phyloP scores from a whole-genome alignment of 176 grass and related monocot genomes.

The Oropetium thomaeum region DNA sequence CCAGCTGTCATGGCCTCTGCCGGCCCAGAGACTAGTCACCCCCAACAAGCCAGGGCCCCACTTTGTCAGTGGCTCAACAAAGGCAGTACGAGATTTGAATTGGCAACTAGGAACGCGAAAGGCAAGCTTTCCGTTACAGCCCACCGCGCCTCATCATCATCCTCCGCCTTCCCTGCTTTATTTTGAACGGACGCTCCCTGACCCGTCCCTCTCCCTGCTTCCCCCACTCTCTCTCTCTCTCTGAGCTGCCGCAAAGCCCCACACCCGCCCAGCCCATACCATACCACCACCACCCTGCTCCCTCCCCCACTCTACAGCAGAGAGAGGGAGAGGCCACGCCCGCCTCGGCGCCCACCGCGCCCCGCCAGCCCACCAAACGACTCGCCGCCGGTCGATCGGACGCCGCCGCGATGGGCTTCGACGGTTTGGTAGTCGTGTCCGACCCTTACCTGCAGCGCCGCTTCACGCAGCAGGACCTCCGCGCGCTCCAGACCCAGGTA shows the following conservation, averaged over 20 bases:
- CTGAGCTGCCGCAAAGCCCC: constrained; percentile 24
- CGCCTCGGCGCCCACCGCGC: constrained; percentile 1
- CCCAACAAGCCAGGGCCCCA: not conserved
- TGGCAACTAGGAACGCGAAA: not conserved
- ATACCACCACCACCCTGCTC: too few relatives aligned
- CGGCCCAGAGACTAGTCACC: not conserved
- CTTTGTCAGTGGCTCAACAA: not conserved
- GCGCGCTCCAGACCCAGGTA: constrained; percentile 61
- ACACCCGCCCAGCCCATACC: not conserved
- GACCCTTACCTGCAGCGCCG: constrained; percentile 78
- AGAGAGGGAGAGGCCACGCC: not conserved
- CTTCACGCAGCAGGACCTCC: constrained; percentile 84
- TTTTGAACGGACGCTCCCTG: constrained; percentile 26
- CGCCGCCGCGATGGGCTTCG: constrained; percentile 35
- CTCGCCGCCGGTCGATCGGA: not conserved
- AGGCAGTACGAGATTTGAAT: constrained; percentile 37
- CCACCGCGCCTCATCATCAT: constrained; percentile 28
- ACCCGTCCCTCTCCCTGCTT: not conserved
- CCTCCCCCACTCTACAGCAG: not conserved
- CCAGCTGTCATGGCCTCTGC: not conserved
- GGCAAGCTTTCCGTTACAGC: constrained; percentile 26
- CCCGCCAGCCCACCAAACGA: constrained; percentile 12
- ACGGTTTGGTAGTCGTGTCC: constrained; percentile 57
- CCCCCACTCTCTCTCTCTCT: not conserved
- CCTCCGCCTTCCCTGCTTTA: not conserved